Evolutionary conservation across 2,329 filamentous ascomycete species (phyloP), one percentile per base, ranked within the genome.

Genomic region (Botryotinia narcissicola): DNA sequence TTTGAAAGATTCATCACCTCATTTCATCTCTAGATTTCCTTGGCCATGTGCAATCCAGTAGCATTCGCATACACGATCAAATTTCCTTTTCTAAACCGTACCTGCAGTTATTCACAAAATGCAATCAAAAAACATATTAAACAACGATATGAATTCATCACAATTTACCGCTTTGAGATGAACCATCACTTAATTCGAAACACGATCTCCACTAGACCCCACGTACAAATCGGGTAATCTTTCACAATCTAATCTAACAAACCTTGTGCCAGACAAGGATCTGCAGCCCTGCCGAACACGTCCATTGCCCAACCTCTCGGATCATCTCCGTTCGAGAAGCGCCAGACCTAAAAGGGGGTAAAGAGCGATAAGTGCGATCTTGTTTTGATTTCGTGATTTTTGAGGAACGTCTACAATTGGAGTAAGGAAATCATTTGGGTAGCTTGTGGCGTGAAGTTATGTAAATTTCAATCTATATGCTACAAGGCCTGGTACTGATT

Each of bases 71-170:
- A 57, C 37, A 57, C 48, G 32, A 57, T 29, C 48, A 42, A 68
- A 71, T 71, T 71, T 71, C 69, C 32, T 71, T 71, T 71, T 64
- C 25, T 10, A 46, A 67, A 51, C 35, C 37, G 69, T 69, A 69
- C 46, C 66, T 69, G 66, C 66, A 69, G 46, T 35, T 46, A 70
- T 70, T 70, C 68, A 46, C 37, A 67, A 46, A 57, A 51, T 37
- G 63, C 32, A 72, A 69, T 72, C 61, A 69, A 59, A 73, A 61
- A 61, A 35, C 67, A 73, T 73, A 69, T 73, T 73, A 73, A 73
- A 35, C 29, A 37, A 60, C 18, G 44, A 60, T 60, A 60, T 35
- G 12, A 32, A 25, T 37, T 54, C 32, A 46, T 66, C 46, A 57
- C 44, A 35, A 59, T 32, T 69, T 72, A 46, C 70, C 37, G n/a